These are phyloP conservation scores for Physcomitrium patens DNA, from an alignment of 225 moss, liverwort and hornwort species.

Conservation along the genomic window DNA sequence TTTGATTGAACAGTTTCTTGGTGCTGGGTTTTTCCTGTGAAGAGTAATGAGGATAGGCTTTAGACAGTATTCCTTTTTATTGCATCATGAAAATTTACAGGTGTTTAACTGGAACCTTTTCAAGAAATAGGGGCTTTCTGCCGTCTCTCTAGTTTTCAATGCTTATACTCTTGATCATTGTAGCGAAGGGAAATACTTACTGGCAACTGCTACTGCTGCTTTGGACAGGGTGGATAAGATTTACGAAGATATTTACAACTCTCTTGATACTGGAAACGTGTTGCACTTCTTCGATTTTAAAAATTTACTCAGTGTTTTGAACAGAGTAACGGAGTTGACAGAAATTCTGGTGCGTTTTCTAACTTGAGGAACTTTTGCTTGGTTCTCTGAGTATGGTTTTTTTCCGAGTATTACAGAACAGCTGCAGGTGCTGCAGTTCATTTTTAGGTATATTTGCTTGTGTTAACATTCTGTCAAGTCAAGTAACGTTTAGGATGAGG, in stretches of 20 bases:
- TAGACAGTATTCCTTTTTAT: neutral
- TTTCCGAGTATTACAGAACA: neutral
- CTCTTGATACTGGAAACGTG: conserved; percentile 35
- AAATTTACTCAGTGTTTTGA: conserved; percentile 43
- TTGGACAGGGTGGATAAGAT: conserved; percentile 71
- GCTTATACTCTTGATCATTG: neutral
- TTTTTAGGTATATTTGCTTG: neutral
- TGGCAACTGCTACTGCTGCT: conserved; percentile 3
- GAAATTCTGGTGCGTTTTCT: conserved; percentile 51
- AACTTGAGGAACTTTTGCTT: neutral
- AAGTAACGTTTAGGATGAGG: conserved; percentile 1
- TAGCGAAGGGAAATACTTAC: neutral
- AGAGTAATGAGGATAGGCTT: neutral
- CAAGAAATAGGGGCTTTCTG: neutral
- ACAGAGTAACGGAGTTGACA: conserved; percentile 43
- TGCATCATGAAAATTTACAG: neutral
- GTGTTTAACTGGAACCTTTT: neutral
- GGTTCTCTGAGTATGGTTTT: neutral
- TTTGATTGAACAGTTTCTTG: conserved; percentile 14
- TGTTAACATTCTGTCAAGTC: neutral
- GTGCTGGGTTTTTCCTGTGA: neutral
- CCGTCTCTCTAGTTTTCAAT: neutral
- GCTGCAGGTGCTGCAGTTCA: neutral
- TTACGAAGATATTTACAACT: conserved; percentile 57
- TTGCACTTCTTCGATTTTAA: conserved; percentile 38